Evolutionary conservation across 108 stramenopile species (phyloP).

Genomic region (Discostella stelligeroides): DNA sequence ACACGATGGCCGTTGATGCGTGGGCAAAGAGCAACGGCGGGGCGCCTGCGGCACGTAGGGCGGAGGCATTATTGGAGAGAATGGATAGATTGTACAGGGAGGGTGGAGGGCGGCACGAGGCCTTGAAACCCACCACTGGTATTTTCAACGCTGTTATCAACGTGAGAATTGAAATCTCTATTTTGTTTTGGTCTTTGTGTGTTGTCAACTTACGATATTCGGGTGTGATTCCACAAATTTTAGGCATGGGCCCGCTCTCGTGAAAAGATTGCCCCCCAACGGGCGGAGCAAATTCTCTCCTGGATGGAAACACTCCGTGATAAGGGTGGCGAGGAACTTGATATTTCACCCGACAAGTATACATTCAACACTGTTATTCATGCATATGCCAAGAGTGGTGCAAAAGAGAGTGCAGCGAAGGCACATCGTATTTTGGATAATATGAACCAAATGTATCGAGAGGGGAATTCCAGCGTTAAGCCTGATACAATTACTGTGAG

Average conservation of each 20-base stretch:
- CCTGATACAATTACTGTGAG: constrained; percentile 51
- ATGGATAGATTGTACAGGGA: constrained; percentile 72
- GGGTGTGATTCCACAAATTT: not conserved
- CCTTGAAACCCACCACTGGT: constrained; percentile 76
- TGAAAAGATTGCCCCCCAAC: constrained; percentile 72
- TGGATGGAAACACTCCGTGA: constrained; percentile 82
- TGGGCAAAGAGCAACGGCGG: constrained; percentile 88
- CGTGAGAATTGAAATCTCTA: constrained; percentile 24
- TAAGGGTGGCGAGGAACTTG: constrained; percentile 46
- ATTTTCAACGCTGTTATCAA: constrained; percentile 83
- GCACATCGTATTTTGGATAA: constrained; percentile 76
- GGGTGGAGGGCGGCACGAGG: constrained; percentile 55
- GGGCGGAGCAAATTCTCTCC: constrained; percentile 81
- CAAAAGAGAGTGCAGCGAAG: constrained; percentile 64
- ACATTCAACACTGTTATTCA: constrained; percentile 83
- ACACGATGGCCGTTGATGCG: constrained; percentile 88
- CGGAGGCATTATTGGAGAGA: constrained; percentile 78
- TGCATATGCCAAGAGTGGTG: constrained; percentile 68
- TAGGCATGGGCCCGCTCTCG: constrained; percentile 83
- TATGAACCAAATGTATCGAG: constrained; percentile 61
- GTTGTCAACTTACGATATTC: not conserved
- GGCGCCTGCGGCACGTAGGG: constrained; percentile 73
- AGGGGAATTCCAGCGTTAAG: constrained; percentile 58
- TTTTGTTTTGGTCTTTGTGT: not conserved
- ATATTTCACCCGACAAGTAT: constrained; percentile 52